Base-by-base conservation (phyloP, 1,284 basidiomycete species). In the Cryptococcus wingfieldii region DNA sequence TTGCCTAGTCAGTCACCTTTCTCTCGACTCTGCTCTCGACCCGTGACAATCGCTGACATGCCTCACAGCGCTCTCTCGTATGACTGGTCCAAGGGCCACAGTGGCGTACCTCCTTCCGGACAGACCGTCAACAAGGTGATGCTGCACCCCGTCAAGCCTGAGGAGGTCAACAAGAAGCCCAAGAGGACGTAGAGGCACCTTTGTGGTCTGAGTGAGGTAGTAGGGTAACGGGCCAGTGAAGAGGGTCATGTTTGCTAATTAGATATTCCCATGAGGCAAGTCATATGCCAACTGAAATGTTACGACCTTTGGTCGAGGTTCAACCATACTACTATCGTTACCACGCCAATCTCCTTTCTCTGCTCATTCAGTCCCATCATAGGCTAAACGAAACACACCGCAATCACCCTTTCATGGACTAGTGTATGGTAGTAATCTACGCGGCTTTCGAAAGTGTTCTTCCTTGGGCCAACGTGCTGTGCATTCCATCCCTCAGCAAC, bases 31-130 rank as follows among this genome's bases (percentile, higher is more conserved):
- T 13, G 25, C 14, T 47, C 58, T 58, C 4, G 56, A 67, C 6
- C 55, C 57, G 14, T 59, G 62, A 63, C 47, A 9, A 25, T 48
- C 4, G 47, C 47, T 46, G 8, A 45, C 27, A 37, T 41, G 19
- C 16, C 19, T 18, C 31, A 51, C 28, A 74, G 72, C 64, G 86
- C 89, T 0, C 75, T 92, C 19, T 89, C 89, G 4, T 93, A 93
- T 67, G 90, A 94, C 71, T 93, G 90, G 90, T 87, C 76, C 80
- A 66, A 94, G 86, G 92, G 92, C 4, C 88, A 93, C 75, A 84
- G 84, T 10, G 90, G 90, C 18, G 91, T 89, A 80, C 86, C 87
- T 5, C 84, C 88, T 5, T 83, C 83, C 14, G 49, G 56, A 10
- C 38, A 60, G 23, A 85, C 86, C 67, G 83, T 84, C 16, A 93